Evolutionary conservation across 768 basidiomycete genomes (phyloP).

Genomic region (Collybia nuda): DNA sequence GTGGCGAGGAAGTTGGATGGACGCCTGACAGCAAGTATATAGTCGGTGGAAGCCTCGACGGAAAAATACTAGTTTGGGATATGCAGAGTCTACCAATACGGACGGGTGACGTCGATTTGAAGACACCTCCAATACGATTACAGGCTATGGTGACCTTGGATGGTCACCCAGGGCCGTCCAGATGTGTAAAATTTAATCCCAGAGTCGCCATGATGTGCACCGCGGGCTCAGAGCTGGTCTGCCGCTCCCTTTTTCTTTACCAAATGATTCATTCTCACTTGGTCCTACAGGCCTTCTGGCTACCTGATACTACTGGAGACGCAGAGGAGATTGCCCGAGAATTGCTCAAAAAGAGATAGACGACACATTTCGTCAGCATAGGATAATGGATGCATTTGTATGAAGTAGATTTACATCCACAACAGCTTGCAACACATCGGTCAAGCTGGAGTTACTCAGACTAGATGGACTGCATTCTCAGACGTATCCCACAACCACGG

Average conservation of each 20-base stretch:
- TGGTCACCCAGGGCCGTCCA: slow-evolving; percentile 79
- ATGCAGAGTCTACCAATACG: slow-evolving; percentile 58
- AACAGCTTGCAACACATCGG: not conserved
- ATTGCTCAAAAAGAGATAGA: slow-evolving; percentile 54
- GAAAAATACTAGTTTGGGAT: slow-evolving; percentile 88
- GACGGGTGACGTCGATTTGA: slow-evolving; percentile 54
- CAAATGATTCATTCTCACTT: slow-evolving; percentile 2
- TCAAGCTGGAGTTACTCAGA: not conserved
- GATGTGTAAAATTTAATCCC: slow-evolving; percentile 91
- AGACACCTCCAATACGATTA: slow-evolving; percentile 47
- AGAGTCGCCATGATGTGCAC: slow-evolving; percentile 84
- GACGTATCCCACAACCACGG: too few relatives aligned
- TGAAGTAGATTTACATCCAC: not conserved
- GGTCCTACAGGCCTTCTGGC: slow-evolving; percentile 39
- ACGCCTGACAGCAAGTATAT: slow-evolving; percentile 93
- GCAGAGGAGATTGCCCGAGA: slow-evolving; percentile 72
- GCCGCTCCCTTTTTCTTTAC: slow-evolving; percentile 17
- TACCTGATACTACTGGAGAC: slow-evolving; percentile 61
- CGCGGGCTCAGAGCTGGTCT: slow-evolving; percentile 81
- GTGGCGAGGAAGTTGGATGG: slow-evolving; percentile 94
- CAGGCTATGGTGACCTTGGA: slow-evolving; percentile 51
- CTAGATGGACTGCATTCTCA: too few relatives aligned
- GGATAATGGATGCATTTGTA: not conserved
- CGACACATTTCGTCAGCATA: slow-evolving; percentile 11
- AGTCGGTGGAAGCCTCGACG: slow-evolving; percentile 82